A percentile compares a stretch with the other conserved stretches of the same genome.
Evolutionary conservation across 768 basidiomycete genomes (phyloP).

Genomic region (Leccinum boreale): DNA sequence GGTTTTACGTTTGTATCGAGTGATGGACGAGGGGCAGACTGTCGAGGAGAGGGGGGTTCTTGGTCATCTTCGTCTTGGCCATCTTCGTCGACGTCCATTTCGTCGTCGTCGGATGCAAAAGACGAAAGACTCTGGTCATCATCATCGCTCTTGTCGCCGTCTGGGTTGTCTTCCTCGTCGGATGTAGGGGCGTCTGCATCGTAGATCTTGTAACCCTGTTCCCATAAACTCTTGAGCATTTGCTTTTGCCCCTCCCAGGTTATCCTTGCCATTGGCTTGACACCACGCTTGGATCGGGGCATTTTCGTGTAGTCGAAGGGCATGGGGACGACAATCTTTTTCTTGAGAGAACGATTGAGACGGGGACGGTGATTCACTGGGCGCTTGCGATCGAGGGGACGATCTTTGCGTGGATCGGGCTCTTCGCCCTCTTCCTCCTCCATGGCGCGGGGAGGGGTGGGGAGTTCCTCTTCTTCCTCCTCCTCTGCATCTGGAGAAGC

Average conservation of each 20-base stretch:
- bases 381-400: conserved; percentile 6
- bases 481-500: conserved; percentile 33
- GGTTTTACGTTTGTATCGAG: conserved; percentile 14
- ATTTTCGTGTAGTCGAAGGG: conserved; percentile 17
- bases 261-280: neutral
- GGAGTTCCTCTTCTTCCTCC: conserved; percentile 41
- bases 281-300: conserved; percentile 18
- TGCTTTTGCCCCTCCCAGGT: neutral
- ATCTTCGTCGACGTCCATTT: conserved; percentile 33
- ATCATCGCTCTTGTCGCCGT: conserved; percentile 6
- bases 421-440: conserved; percentile 61
- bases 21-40: conserved; percentile 19
- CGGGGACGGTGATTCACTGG: neutral
- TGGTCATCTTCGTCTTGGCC: conserved; percentile 15
- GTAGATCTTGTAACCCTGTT: conserved; percentile 14
- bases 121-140: conserved; percentile 7
- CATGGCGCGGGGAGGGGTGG: conserved; percentile 49
- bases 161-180: conserved; percentile 18
- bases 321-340: conserved; percentile 13
- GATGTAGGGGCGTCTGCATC: conserved; percentile 19
- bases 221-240: conserved; percentile 13
- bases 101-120: conserved; percentile 6
- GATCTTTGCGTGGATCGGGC: conserved; percentile 20
- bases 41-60: conserved; percentile 22
- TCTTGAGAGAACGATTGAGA: neutral